A percentile compares a stretch with the other conserved stretches of the same genome.
phyloP scores from a whole-genome alignment of 257 asterid genomes.

The Jacaranda mimosifolia region DNA sequence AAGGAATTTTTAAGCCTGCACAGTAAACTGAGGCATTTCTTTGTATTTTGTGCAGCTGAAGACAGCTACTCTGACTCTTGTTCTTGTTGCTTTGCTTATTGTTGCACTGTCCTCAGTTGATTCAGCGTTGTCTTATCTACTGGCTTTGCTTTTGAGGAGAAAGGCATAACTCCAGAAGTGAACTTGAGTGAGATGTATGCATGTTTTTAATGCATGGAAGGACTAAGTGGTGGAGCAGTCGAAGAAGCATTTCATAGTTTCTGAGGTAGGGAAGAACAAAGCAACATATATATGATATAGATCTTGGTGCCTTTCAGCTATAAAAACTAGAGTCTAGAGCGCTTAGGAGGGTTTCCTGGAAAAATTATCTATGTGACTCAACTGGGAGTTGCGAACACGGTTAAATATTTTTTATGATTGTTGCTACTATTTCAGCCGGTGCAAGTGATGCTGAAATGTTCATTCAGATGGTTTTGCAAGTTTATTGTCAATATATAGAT shows the following conservation, averaged over 20 bases:
- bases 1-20: not conserved
- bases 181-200: not conserved
- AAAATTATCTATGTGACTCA: not conserved
- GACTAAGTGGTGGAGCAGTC: not conserved
- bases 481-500: not conserved
- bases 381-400: not conserved
- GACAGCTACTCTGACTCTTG: conserved; percentile 88
- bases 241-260: not conserved
- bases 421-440: not conserved
- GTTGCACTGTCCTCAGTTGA: conserved; percentile 81
- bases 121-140: conserved; percentile 74
- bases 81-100: conserved; percentile 80
- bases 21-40: conserved; percentile 27
- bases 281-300: not conserved
- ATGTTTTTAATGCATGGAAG: not conserved
- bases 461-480: not conserved
- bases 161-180: conserved; percentile 48
- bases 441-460: not conserved
- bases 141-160: conserved; percentile 69
- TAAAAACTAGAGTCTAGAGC: not conserved
- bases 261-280: not conserved
- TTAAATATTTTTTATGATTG: not conserved
- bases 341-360: not conserved
- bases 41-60: conserved; percentile 70
- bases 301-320: conserved; percentile 3